Evolutionary conservation across 805 yeast species (phyloP), one percentile per base, ranked within the genome.

Genomic region (Priceomyces castillae): DNA sequence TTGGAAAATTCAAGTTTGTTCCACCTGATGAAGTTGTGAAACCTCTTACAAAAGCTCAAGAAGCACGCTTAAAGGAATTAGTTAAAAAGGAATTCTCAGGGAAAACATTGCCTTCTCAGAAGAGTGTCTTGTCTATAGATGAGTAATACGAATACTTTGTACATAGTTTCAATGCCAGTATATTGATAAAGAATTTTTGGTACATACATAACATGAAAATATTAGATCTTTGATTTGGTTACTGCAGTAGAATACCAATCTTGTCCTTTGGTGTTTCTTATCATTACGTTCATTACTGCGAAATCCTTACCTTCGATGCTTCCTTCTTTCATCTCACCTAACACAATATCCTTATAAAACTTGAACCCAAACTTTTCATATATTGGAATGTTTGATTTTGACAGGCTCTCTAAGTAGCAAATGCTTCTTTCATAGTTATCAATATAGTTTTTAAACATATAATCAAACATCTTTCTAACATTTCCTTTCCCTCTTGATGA

Each of bases 1-100:
- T 86, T 52, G 99, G 99, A 25, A 80, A 82, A 54, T 90, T 90
- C 64, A 76, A 74, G 43, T 94, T 94, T 66, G 85, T 88, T 31
- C 81, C 90, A 9, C 95, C 97, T 10, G 80, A 84, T 60, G 81
- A 82, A 59, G 77, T 83, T 3, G 95, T 92, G 39, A 81, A 77
- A 51, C 86, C 84, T 16, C 71, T 90, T 52, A 80, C 89, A 0
- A 65, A 68, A 34, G 80, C 78, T 38, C 90, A 89, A 65, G 85
- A 79, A 55, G 69, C 67, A 37, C 73, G 70, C 40, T 69, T 84
- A 59, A 69, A 71, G 44, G 64, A 67, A 30, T 69, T 67, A 43
- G 83, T 81, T 3, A 74, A 73, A 50, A 65, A 65, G 44, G 77
- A 76, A 51, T 84, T 77, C 53, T 81, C 77, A 49, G 68, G 74